Conservation (phyloP, 352 stramenopile species). For the Pythium scleroteichum region DNA sequence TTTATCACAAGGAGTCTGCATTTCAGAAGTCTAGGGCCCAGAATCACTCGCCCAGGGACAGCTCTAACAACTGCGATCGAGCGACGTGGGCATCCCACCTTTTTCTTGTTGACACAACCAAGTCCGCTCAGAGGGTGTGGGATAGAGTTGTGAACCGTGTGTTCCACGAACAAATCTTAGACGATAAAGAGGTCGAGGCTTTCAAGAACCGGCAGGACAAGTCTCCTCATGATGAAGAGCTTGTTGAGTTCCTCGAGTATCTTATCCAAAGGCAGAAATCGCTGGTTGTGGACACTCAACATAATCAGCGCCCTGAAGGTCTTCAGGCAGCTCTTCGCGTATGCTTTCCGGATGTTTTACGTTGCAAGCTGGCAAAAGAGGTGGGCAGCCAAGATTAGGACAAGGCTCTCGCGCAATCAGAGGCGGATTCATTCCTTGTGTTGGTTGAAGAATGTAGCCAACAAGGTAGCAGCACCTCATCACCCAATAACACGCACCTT, state of each 20-base stretch:
- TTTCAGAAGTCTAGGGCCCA: no score
- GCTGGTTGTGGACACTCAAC: neutral
- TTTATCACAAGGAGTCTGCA: no score
- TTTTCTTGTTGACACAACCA: no score
- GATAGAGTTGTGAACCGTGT: constrained; percentile 37
- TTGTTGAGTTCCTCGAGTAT: constrained; percentile 40
- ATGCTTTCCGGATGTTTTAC: constrained; percentile 13
- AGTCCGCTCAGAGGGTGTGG: constrained; percentile 27
- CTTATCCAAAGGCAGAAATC: constrained; percentile 33
- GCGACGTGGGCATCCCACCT: no score
- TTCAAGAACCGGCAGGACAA: constrained; percentile 30
- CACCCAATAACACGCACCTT: constrained; percentile 26
- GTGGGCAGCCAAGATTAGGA: neutral
- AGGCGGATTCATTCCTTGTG: no score
- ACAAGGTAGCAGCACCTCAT: constrained; percentile 3
- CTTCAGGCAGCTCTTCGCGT: neutral
- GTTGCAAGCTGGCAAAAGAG: constrained; percentile 9
- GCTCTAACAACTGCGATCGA: neutral
- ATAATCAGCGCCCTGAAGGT: neutral
- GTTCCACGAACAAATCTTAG: constrained; percentile 49
- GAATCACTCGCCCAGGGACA: constrained; percentile 5
- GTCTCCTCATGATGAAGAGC: constrained; percentile 30
- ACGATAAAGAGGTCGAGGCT: constrained; percentile 23
- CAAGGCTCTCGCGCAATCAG: no score
- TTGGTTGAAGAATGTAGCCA: constrained; percentile 8